Evolutionary conservation across 345 rosid species (phyloP).

Genomic region (Erodium maritimum): DNA sequence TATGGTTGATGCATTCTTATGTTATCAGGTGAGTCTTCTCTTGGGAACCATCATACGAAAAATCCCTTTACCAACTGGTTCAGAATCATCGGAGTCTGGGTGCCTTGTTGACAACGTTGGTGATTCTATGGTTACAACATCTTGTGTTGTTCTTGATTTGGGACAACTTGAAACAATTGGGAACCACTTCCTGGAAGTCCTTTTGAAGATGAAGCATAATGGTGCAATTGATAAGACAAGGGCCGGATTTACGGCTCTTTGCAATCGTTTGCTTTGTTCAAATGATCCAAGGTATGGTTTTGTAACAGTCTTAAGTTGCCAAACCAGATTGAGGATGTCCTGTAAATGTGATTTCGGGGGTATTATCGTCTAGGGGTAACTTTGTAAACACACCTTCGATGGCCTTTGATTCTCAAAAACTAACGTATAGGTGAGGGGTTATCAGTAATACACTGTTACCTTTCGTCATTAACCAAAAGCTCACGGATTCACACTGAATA

Average conservation of each 20-base stretch:
- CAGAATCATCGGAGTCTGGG: slow-evolving; percentile 25
- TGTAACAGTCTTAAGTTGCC: not conserved
- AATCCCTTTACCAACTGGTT: slow-evolving; percentile 61
- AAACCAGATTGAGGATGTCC: not conserved
- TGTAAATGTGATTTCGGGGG: too few species aligned
- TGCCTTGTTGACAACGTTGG: slow-evolving; percentile 20
- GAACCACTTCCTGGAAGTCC: slow-evolving; percentile 89
- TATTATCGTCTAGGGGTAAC: too few species aligned
- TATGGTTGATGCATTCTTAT: slow-evolving; percentile 8
- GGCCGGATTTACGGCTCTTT: slow-evolving; percentile 93
- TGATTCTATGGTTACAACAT: slow-evolving; percentile 13
- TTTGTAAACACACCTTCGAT: too few species aligned
- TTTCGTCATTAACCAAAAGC: too few species aligned
- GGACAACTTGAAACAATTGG: slow-evolving; percentile 82
- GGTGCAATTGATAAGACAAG: slow-evolving; percentile 98
- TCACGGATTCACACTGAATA: too few species aligned
- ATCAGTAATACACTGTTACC: too few species aligned
- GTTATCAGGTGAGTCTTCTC: slow-evolving; percentile 84
- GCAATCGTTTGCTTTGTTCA: slow-evolving; percentile 92
- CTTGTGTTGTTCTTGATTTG: slow-evolving; percentile 54
- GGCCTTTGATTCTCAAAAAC: too few species aligned
- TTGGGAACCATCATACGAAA: slow-evolving; percentile 80
- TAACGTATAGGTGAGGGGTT: too few species aligned
- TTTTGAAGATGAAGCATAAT: slow-evolving; percentile 90
- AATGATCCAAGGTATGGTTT: slow-evolving; percentile 56